A percentile compares a stretch with the other conserved stretches of the same genome.
Evolutionary conservation across 306 rosid species (phyloP).

Genomic region (Pyrus communis): DNA sequence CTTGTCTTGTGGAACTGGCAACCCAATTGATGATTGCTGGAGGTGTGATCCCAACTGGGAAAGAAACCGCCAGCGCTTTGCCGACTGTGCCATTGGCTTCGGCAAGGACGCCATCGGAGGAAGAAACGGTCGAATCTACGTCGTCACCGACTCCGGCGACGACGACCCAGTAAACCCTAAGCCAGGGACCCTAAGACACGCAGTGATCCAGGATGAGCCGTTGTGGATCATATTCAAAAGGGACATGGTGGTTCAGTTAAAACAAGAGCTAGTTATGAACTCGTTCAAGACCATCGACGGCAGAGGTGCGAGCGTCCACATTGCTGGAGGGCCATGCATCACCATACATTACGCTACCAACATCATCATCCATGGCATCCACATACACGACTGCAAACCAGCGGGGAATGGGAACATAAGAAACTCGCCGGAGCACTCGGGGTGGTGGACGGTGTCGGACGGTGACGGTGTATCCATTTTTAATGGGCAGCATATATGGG

Average conservation of each 20-base stretch:
- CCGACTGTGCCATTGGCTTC: constrained; percentile 84
- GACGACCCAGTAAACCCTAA: constrained; percentile 63
- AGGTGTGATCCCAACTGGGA: constrained; percentile 75
- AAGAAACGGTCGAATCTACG: constrained; percentile 53
- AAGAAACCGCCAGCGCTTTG: constrained; percentile 58
- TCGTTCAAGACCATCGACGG: constrained; percentile 89
- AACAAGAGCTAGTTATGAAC: constrained; percentile 68
- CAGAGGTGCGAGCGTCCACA: constrained; percentile 82
- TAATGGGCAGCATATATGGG: constrained; percentile 53
- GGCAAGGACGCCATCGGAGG: constrained; percentile 84
- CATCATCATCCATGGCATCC: constrained; percentile 70
- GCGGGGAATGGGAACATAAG: constrained; percentile 53
- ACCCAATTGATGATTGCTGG: constrained; percentile 94
- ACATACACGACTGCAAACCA: constrained; percentile 76
- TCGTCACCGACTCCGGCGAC: constrained; percentile 52
- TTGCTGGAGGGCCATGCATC: constrained; percentile 69
- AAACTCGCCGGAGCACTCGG: constrained; percentile 61
- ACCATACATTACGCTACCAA: constrained; percentile 63
- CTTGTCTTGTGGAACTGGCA: constrained; percentile 68
- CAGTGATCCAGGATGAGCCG: constrained; percentile 76
- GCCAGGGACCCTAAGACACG: constrained; percentile 71
- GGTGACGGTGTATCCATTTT: constrained; percentile 79
- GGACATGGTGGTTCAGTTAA: constrained; percentile 65
- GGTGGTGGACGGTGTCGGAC: constrained; percentile 69
- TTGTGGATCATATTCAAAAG: constrained; percentile 79